A percentile compares a stretch with the other conserved stretches of the same genome.
These are phyloP conservation scores for Arthrinium phaeospermum DNA, from an alignment of 2,329 filamentous ascomycete genomes.

Conservation along the genomic window DNA sequence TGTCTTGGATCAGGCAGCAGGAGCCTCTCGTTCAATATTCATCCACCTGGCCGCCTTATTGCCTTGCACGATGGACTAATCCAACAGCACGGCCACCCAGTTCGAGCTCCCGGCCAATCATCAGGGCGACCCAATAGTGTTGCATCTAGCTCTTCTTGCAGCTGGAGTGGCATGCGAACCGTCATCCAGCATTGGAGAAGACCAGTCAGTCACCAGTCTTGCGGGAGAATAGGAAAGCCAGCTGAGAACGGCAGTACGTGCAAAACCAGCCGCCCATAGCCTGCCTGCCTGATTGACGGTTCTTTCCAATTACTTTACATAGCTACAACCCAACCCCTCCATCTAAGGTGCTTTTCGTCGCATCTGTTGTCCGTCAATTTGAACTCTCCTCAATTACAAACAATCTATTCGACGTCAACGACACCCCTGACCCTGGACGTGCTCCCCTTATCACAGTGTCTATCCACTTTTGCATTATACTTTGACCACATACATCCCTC, in stretches of 20 bases:
- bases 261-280: neutral
- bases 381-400: neutral
- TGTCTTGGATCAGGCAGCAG: neutral
- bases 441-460: neutral
- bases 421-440: neutral
- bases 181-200: neutral
- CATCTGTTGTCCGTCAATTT: neutral
- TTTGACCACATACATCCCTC: neutral
- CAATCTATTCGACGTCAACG: neutral
- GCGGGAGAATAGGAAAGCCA: neutral
- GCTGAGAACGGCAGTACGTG: neutral
- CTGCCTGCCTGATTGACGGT: neutral
- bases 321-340: neutral
- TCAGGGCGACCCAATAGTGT: neutral
- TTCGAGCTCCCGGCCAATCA: neutral
- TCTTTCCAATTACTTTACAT: neutral
- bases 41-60: neutral
- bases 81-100: too few relatives aligned
- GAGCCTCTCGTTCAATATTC: neutral
- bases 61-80: neutral
- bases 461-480: neutral
- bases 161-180: neutral
- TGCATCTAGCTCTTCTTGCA: neutral
- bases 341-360: neutral
- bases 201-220: too few relatives aligned